A percentile compares a stretch with the other conserved stretches of the same genome.
phyloP scores from a whole-genome alignment of 805 yeast genomes.

The Yamadazyma ubonensis region DNA sequence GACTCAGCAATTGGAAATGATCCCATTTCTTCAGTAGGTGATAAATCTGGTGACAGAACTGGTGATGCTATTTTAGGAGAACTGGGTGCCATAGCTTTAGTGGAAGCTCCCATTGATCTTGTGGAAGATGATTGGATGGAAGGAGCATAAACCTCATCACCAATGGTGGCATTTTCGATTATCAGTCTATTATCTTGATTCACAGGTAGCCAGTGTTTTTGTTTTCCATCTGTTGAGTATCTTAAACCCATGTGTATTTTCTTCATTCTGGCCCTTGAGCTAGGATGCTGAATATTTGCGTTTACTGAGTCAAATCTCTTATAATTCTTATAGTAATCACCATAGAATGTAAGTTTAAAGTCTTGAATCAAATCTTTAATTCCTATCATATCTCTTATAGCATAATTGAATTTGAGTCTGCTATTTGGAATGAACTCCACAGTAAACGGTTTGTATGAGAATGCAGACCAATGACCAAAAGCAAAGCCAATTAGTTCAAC shows the following conservation, averaged over 20 bases:
- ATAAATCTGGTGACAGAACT: conserved; percentile 16
- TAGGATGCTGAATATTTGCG: conserved; percentile 65
- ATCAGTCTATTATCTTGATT: conserved; percentile 13
- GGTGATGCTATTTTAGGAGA: conserved; percentile 23
- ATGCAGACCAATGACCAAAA: conserved; percentile 83
- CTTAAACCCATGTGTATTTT: conserved; percentile 82
- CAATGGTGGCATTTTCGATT: conserved; percentile 14
- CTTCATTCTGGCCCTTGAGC: conserved; percentile 59
- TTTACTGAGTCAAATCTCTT: conserved; percentile 81
- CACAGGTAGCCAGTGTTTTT: conserved; percentile 72
- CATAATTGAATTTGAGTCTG: conserved; percentile 57
- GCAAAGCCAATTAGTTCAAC: conserved; percentile 85
- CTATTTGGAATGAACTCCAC: conserved; percentile 62
- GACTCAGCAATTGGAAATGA: conserved; percentile 22
- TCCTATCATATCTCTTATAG: conserved; percentile 76
- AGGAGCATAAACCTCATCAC: conserved; percentile 14
- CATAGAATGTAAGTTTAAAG: conserved; percentile 66
- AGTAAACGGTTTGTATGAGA: conserved; percentile 72
- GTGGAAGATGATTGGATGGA: conserved; percentile 25
- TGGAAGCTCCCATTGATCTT: conserved; percentile 18
- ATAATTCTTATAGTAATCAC: conserved; percentile 71
- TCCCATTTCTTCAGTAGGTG: conserved; percentile 9
- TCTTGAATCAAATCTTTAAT: conserved; percentile 77
- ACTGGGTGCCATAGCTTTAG: conserved; percentile 30
- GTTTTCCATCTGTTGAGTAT: conserved; percentile 72